Evolutionary conservation across 2,329 filamentous ascomycete species (phyloP), one percentile per base, ranked within the genome.

Genomic region (Magnaporthiopsis poae): DNA sequence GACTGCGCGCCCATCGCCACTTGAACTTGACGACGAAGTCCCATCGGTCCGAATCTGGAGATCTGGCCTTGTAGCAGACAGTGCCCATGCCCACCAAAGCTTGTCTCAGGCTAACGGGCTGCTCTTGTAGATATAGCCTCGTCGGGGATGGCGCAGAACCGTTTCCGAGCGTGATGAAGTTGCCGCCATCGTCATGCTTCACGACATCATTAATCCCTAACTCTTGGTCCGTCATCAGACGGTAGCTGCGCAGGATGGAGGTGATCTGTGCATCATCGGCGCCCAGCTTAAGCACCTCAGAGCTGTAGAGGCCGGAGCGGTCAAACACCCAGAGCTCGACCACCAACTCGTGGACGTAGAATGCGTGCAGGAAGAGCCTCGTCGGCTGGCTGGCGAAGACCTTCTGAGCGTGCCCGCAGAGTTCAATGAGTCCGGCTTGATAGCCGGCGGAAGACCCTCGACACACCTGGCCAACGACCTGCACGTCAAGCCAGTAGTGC

Each of bases 291-390:
- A 77, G 72, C 62, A 69, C 9, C 8, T 75, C 69, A 67, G 73
- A 73, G 52, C 71, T 73, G 67, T 76, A 77, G 62, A 74, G 63
- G 36, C 77, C 75, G 65, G 75, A 76, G 67, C 76, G 71, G 70
- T 77, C 76, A 70, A 78, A 78, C 60, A 75, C 71, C 75, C 74
- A 78, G 60, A 76, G 66, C 67, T 77, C 75, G 3, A 77, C 68
- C 18, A 71, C 61, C 33, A 73, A 72, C 27, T 72, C 73, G 60
- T 72, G 71, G 62, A 78, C 72, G 67, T 74, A 74, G 67, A 68
- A 77, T 77, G 71, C 62, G 77, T 72, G 67, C 73, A 74, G 67
- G 68, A 77, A 78, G 62, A 73, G 71, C n/a, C 74, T 74, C 13
- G 72, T 73, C 25, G 74, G 72, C 67, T 78, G 74, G 66, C 66